Percentiles rank a stretch among this genome's conserved stretches.
Conservation (phyloP, 2,329 filamentous ascomycete genomes). For the Blumeria hordei region DNA sequence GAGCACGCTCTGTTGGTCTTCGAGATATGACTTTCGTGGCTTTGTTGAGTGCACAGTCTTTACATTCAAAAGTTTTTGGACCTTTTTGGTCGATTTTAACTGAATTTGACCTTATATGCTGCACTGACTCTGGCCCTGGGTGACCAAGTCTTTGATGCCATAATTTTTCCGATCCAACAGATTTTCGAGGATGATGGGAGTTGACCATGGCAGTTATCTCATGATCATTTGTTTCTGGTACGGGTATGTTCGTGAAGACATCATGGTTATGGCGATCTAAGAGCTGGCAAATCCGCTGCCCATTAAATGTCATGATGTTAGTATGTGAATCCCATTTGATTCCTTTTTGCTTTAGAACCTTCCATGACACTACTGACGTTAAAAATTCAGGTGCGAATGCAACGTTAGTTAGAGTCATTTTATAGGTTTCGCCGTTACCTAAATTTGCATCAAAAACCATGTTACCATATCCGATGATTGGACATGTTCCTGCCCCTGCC, state of each 20-base stretch:
- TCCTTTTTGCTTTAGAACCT: background rate
- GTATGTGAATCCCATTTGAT: background rate
- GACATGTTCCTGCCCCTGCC: background rate
- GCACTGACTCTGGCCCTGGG: background rate
- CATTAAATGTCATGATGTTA: background rate
- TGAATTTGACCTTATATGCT: background rate
- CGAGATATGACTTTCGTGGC: background rate
- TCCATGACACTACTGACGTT: background rate
- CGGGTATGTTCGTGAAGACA: background rate
- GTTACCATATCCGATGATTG: background rate
- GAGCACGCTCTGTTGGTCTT: background rate
- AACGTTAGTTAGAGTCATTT: slow-evolving; percentile 1
- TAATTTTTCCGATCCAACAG: background rate
- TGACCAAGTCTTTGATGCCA: slow-evolving; percentile 1
- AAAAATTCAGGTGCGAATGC: background rate
- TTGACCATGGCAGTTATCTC: background rate
- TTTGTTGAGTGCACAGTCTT: slow-evolving; percentile 1
- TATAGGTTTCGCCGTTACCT: background rate
- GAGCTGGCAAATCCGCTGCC: background rate
- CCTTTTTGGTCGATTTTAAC: background rate
- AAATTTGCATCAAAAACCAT: background rate
- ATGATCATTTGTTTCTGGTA: background rate
- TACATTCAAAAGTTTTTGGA: background rate
- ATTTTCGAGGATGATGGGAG: background rate
- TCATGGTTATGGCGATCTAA: slow-evolving; percentile 1